Percentiles rank a stretch among this genome's conserved stretches.
Conservation (phyloP, 2,329 filamentous ascomycete genomes). For the Ophiostoma himal-ulmi region DNA sequence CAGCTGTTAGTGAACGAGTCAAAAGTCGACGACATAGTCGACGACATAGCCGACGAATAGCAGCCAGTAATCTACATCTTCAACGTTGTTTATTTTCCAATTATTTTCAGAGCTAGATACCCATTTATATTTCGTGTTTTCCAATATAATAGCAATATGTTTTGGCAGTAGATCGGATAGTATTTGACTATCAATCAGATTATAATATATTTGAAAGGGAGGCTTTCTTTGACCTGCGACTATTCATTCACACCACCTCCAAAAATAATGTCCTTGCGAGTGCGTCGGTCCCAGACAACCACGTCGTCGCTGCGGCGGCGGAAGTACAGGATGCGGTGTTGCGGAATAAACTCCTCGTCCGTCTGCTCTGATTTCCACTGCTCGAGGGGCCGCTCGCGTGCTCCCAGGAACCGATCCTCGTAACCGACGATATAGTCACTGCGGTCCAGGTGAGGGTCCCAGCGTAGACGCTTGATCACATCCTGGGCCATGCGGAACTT, state of each 20-base stretch:
- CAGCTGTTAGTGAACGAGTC: background rate
- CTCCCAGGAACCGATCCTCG: slow-evolving; percentile 53
- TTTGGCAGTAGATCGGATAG: no score
- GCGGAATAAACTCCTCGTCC: slow-evolving; percentile 61
- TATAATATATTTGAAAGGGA: no score
- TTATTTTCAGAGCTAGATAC: background rate
- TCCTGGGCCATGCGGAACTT: slow-evolving; percentile 54
- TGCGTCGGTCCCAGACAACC: slow-evolving; percentile 53
- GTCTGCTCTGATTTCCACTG: slow-evolving; percentile 58
- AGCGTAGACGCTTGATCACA: slow-evolving; percentile 54
- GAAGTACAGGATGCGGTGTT: slow-evolving; percentile 59
- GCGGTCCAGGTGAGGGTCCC: slow-evolving; percentile 50
- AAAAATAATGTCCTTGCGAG: slow-evolving; percentile 51
- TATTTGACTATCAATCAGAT: no score
- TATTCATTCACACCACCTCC: slow-evolving; percentile 30
- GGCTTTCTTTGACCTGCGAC: background rate
- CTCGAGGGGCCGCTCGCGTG: slow-evolving; percentile 48
- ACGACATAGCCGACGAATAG: background rate
- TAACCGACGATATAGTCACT: slow-evolving; percentile 54
- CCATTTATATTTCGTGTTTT: background rate
- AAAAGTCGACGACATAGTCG: slow-evolving; percentile 4
- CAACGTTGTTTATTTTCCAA: background rate
- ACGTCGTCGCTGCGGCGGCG: slow-evolving; percentile 46
- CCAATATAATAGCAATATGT: background rate
- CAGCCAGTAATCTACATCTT: background rate